A percentile compares a stretch with the other conserved stretches of the same genome.
These are phyloP conservation scores for Cadophora luteo-olivacea DNA, from an alignment of 2,329 filamentous ascomycete genomes.

Conservation along the genomic window DNA sequence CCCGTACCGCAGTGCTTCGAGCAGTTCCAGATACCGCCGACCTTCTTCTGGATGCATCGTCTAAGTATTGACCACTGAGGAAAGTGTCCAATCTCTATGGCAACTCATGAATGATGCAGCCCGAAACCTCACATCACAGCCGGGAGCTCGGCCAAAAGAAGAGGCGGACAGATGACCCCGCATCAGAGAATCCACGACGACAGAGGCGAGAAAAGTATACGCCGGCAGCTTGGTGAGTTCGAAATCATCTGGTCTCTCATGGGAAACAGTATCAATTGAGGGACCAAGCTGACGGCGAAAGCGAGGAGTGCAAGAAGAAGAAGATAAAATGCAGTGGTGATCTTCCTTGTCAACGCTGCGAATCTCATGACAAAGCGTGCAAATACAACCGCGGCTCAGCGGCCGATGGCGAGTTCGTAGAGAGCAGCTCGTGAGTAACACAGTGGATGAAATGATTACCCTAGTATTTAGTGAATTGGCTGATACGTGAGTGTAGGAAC, in stretches of 20 bases:
- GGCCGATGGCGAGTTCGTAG: not conserved
- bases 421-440: not conserved
- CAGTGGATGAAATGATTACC: not conserved
- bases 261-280: too few relatives aligned
- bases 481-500: not conserved
- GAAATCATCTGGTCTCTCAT: not conserved
- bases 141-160: not conserved
- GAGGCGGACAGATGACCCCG: not conserved
- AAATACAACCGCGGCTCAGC: not conserved
- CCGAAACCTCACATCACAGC: not conserved
- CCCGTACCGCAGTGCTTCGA: too few relatives aligned
- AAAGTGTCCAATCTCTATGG: not conserved
- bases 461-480: too few relatives aligned
- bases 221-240: not conserved
- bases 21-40: too few relatives aligned
- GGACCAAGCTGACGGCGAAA: not conserved
- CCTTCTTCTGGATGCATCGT: too few relatives aligned
- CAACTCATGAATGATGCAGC: not conserved
- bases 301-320: slow-evolving; percentile 14
- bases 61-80: too few relatives aligned
- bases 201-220: slow-evolving; percentile 4
- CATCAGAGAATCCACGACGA: not conserved
- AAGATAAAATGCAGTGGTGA: slow-evolving; percentile 12
- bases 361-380: slow-evolving; percentile 5
- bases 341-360: not conserved